Evolutionary conservation across 495 filamentous ascomycete genomes (phyloP).

Genomic region (Neurospora sublineolata): DNA sequence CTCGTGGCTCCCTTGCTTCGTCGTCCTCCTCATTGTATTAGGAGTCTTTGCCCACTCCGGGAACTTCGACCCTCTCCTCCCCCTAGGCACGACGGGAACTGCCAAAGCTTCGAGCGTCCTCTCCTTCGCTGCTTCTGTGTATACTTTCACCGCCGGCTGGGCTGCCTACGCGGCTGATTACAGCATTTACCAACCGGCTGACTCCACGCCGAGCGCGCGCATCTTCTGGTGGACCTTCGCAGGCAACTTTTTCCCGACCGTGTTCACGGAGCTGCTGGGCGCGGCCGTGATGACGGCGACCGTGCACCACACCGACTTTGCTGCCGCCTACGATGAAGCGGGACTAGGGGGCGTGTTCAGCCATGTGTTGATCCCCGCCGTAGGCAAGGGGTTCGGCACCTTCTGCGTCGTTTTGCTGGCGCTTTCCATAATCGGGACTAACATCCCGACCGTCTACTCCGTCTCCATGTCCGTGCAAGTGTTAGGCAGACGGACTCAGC

Average conservation of each 20-base stretch:
- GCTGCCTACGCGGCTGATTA: conserved; percentile 72
- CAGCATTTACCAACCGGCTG: conserved; percentile 66
- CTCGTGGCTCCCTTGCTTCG: conserved; percentile 66
- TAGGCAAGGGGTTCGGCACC: conserved; percentile 60
- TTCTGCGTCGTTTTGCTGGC: conserved; percentile 76
- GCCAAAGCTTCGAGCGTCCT: conserved; percentile 55
- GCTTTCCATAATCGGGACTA: conserved; percentile 71
- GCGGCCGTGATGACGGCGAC: conserved; percentile 61
- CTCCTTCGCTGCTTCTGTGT: conserved; percentile 63
- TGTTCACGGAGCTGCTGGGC: conserved; percentile 72
- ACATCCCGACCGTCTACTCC: conserved; percentile 85
- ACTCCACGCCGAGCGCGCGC: conserved; percentile 38
- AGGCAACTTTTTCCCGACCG: conserved; percentile 59
- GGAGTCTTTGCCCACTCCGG: conserved; percentile 65
- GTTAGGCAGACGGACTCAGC: conserved; percentile 49
- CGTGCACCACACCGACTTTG: conserved; percentile 37
- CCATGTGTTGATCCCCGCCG: conserved; percentile 50
- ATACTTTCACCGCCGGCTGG: conserved; percentile 74
- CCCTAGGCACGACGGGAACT: conserved; percentile 42
- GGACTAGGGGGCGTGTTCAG: conserved; percentile 62
- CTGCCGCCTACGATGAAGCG: conserved; percentile 43
- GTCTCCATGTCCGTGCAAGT: conserved; percentile 67
- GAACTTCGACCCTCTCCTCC: conserved; percentile 57
- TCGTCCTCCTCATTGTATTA: conserved; percentile 68
- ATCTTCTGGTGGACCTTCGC: conserved; percentile 60